These are phyloP conservation scores for Kurtzmaniella cleridarum DNA, from an alignment of 805 yeast species.

Conservation along the genomic window DNA sequence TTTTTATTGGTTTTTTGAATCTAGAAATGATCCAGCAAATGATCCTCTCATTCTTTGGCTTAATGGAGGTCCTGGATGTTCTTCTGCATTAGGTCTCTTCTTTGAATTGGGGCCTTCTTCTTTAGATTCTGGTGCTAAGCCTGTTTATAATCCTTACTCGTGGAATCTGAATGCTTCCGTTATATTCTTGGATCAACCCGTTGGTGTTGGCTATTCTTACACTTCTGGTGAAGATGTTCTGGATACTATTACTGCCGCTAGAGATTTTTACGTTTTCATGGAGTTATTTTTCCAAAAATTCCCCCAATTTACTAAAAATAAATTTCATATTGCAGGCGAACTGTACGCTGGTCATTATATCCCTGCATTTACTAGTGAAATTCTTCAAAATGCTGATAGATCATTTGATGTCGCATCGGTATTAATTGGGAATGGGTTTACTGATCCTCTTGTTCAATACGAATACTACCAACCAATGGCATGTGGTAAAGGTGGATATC, in stretches of 20 bases:
- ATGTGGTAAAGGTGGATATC: slow-evolving; percentile 41
- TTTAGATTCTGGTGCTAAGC: slow-evolving; percentile 22
- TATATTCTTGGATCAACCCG: slow-evolving; percentile 36
- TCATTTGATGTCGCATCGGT: slow-evolving; percentile 34
- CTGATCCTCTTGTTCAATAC: slow-evolving; percentile 38
- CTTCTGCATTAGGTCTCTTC: slow-evolving; percentile 28
- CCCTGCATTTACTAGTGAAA: slow-evolving; percentile 83
- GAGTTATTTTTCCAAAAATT: slow-evolving; percentile 78
- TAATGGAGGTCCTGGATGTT: slow-evolving; percentile 35
- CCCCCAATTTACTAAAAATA: slow-evolving; percentile 56
- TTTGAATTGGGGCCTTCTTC: slow-evolving; percentile 31
- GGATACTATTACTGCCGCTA: slow-evolving; percentile 76
- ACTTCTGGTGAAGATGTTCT: slow-evolving; percentile 42
- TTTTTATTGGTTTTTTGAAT: slow-evolving; percentile 42
- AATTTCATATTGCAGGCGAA: slow-evolving; percentile 89
- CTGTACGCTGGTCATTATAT: slow-evolving; percentile 93
- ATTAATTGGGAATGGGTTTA: slow-evolving; percentile 42
- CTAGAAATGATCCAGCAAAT: slow-evolving; percentile 37
- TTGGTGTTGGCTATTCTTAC: slow-evolving; percentile 29
- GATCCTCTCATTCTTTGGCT: slow-evolving; percentile 32
- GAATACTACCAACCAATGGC: slow-evolving; percentile 40
- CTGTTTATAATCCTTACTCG: slow-evolving; percentile 23
- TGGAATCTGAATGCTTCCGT: slow-evolving; percentile 35
- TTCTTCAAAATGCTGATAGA: slow-evolving; percentile 58
- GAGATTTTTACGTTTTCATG: slow-evolving; percentile 80